A percentile compares a stretch with the other conserved stretches of the same genome.
Evolutionary conservation across 2,329 filamentous ascomycete genomes (phyloP).

Genomic region (Juglanconis sp.): DNA sequence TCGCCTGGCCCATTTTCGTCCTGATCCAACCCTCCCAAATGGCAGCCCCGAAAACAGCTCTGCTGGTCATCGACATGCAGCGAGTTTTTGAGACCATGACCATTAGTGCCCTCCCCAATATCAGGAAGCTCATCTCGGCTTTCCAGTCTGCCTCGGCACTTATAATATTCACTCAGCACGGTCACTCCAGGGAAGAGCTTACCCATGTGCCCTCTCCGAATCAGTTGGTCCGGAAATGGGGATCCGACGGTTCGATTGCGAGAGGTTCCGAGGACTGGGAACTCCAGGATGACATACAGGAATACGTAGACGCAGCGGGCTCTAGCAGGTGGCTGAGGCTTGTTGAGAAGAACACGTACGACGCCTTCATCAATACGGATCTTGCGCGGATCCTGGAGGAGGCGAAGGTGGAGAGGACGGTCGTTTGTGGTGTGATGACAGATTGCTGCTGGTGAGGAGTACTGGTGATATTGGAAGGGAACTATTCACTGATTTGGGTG

Average conservation of each 20-base stretch:
- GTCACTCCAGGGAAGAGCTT: slow-evolving; percentile 32
- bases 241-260: slow-evolving; percentile 30
- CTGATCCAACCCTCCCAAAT: not conserved
- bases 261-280: slow-evolving; percentile 29
- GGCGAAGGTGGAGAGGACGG: slow-evolving; percentile 28
- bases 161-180: slow-evolving; percentile 38
- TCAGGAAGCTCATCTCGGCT: slow-evolving; percentile 26
- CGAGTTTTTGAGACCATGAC: slow-evolving; percentile 33
- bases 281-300: slow-evolving; percentile 26
- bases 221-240: slow-evolving; percentile 38
- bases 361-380: slow-evolving; percentile 34
- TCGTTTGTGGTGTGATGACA: slow-evolving; percentile 40
- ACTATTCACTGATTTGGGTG: not conserved
- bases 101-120: slow-evolving; percentile 30
- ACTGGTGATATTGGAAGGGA: too few relatives aligned
- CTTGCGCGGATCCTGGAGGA: slow-evolving; percentile 26
- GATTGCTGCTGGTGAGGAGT: slow-evolving; percentile 32
- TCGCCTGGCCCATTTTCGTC: too few relatives aligned
- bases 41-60: slow-evolving; percentile 27
- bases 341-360: slow-evolving; percentile 38
- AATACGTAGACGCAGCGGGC: slow-evolving; percentile 11
- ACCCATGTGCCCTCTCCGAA: slow-evolving; percentile 25
- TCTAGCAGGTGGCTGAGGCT: slow-evolving; percentile 15
- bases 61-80: slow-evolving; percentile 41
- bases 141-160: slow-evolving; percentile 23